Base-by-base conservation (phyloP, 1,139 yeast genomes). In the Candida frijolesensis region DNA sequence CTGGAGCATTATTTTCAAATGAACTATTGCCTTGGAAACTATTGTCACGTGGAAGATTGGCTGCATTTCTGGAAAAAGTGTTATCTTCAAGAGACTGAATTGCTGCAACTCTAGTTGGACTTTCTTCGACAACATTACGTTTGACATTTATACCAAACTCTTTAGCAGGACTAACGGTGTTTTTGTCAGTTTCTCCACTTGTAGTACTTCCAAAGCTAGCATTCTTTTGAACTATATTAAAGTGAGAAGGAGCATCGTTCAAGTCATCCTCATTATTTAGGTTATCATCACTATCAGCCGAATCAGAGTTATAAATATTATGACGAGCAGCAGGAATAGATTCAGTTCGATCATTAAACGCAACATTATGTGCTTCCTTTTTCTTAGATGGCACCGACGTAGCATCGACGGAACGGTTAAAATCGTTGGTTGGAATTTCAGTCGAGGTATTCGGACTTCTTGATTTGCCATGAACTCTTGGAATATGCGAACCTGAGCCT, bases 361-460 rank as follows among this genome's bases (percentile, higher is more conserved):
- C 46, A 18, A 44, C 46, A 29, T 37, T 44, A 18, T 40, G 33
- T 27, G 33, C 5, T 27, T 44, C 29, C 29, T 35, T 44, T 18
- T 33, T 33, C 37, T 45, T 40, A 18, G 44, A 14, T 5, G 15
- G 27, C 11, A 15, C 33, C 16, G 35, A 7, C 3, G 39, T 19
- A 38, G 18, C 29, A 42, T 35, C 43, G 14, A 27, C 6, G 27
- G 39, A 30, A 29, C 32, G 46, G 3, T n/a, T 27, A 2, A n/a
- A 18, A 27, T 35, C 41, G 15, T 16, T 25, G 25, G 39, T 37
- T 16, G 35, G 15, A 12, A 38, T 18, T 35, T 38, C 29, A 27
- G 42, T 29, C n/a, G 46, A 43, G 34, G 22, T 22, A 14, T 22
- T 34, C 11, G 40, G 39, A 18, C 29, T n/a, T 18, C 16, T 18